These are phyloP conservation scores for Lactarius sp. DNA, from an alignment of 768 basidiomycete genomes.

Conservation along the genomic window DNA sequence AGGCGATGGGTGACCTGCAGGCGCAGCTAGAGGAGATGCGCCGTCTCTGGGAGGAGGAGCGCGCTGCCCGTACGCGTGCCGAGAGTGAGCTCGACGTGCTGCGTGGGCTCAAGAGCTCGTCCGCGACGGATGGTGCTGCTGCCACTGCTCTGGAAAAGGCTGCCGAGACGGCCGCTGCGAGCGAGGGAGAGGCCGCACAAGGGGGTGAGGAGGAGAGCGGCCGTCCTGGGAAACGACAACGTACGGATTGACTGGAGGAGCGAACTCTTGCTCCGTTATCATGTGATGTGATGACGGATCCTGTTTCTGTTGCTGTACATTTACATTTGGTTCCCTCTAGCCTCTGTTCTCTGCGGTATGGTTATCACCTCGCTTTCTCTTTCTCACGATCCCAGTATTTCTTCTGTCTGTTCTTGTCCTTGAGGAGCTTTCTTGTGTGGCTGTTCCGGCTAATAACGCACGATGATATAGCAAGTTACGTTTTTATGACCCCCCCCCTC, in stretches of 20 bases:
- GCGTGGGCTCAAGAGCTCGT: constrained; percentile 32
- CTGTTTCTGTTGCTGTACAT: constrained; percentile 3
- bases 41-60: constrained; percentile 77
- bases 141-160: constrained; percentile 18
- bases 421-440: not conserved
- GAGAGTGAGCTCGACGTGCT: constrained; percentile 63
- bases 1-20: constrained; percentile 84
- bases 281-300: not conserved
- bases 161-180: not conserved
- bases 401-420: not conserved
- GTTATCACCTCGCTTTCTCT: not conserved
- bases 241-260: constrained; percentile 25
- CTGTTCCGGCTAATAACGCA: not conserved
- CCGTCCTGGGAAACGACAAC: constrained; percentile 28
- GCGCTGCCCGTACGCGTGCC: constrained; percentile 49
- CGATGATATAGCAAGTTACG: not conserved
- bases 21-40: constrained; percentile 79
- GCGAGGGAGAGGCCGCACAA: constrained; percentile 20
- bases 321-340: not conserved
- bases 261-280: not conserved
- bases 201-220: constrained; percentile 26
- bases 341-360: not conserved
- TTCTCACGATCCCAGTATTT: not conserved
- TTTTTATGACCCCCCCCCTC: not conserved
- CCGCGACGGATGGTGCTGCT: constrained; percentile 12